phyloP scores from a whole-genome alignment of 148 eudicot species.

The Arctostaphylos glauca region DNA sequence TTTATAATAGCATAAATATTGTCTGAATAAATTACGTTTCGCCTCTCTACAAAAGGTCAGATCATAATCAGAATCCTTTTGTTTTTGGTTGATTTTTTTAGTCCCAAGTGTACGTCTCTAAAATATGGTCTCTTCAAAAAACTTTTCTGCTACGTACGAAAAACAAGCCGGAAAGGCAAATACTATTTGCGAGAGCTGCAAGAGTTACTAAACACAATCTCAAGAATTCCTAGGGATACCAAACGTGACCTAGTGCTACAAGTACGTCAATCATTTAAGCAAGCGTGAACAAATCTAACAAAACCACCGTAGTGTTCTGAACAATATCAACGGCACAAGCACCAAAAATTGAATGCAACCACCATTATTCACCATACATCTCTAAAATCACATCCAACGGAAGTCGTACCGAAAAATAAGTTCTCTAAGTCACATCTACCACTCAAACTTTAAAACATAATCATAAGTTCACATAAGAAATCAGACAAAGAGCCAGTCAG shows the following conservation, averaged over 20 bases:
- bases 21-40: too few species aligned
- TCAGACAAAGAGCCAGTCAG: not conserved
- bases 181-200: too few species aligned
- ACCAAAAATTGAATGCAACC: slow-evolving; percentile 1
- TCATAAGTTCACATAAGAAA: not conserved
- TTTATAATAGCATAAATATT: too few species aligned
- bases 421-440: not conserved
- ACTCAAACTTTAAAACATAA: not conserved
- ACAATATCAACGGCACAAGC: not conserved
- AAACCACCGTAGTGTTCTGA: not conserved
- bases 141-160: too few species aligned
- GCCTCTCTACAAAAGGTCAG: not conserved
- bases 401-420: not conserved
- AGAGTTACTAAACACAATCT: too few species aligned
- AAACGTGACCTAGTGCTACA: too few species aligned
- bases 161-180: too few species aligned
- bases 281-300: not conserved
- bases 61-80: not conserved
- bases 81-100: not conserved
- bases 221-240: too few species aligned
- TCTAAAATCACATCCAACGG: not conserved
- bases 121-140: too few species aligned
- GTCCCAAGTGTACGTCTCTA: not conserved
- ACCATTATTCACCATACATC: slow-evolving; percentile 9
- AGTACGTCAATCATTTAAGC: not conserved